phyloP scores from a whole-genome alignment of 2,329 filamentous ascomycete genomes.

The Pseudogymnoascus sp. region DNA sequence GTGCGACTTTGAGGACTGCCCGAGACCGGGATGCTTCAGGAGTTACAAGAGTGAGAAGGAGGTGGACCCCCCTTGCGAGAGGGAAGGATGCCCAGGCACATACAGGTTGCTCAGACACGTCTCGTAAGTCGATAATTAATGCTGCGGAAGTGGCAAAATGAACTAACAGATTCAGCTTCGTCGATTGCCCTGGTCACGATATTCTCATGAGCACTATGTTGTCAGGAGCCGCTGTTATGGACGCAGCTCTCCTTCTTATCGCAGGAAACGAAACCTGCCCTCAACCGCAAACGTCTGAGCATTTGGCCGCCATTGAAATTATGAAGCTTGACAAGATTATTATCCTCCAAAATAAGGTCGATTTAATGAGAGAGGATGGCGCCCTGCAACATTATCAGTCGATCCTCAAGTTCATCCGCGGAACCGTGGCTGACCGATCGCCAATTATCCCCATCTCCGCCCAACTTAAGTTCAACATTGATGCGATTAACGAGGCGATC shows the following conservation, averaged over 20 bases:
- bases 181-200: slow-evolving; percentile 98
- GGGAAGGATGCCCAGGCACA: slow-evolving; percentile 79
- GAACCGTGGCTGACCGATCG: slow-evolving; percentile 88
- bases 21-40: slow-evolving; percentile 87
- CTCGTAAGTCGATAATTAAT: slow-evolving; percentile 53
- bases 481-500: slow-evolving; percentile 92
- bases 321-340: slow-evolving; percentile 99
- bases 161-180: slow-evolving; percentile 55
- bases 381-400: slow-evolving; percentile 92
- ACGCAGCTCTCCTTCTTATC: slow-evolving; percentile 90
- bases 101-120: slow-evolving; percentile 88
- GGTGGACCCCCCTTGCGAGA: slow-evolving; percentile 90
- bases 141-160: background rate
- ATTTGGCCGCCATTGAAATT: slow-evolving; percentile 97
- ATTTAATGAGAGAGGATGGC: slow-evolving; percentile 93
- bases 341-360: slow-evolving; percentile 99
- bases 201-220: slow-evolving; percentile 99
- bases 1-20: slow-evolving; percentile 87
- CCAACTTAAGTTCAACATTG: slow-evolving; percentile 99
- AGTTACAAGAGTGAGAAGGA: slow-evolving; percentile 99
- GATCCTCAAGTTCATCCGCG: slow-evolving; percentile 96
- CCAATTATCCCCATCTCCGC: slow-evolving; percentile 96
- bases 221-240: slow-evolving; percentile 98
- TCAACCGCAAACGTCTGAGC: slow-evolving; percentile 96
- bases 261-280: slow-evolving; percentile 98